Evolutionary conservation across 176 grass and related monocot genomes (phyloP).

Genomic region (Aegilops bicornis): DNA sequence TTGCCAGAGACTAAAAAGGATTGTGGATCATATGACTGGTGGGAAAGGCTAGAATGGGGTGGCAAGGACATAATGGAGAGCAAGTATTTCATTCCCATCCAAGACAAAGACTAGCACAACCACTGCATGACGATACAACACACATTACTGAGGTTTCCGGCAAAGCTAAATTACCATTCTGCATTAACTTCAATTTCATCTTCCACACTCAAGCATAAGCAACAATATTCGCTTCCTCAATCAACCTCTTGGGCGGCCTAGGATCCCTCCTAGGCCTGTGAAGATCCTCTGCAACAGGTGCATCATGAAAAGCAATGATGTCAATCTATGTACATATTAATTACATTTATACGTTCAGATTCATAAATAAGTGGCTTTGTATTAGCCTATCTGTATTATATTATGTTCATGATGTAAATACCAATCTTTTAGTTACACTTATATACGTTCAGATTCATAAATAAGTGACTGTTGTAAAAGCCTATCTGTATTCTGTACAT

Average conservation of each 20-base stretch:
- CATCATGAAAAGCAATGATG: neutral
- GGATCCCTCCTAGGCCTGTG: no score
- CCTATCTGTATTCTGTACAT: neutral
- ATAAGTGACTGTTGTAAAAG: neutral
- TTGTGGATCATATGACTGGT: no score
- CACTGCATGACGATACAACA: no score
- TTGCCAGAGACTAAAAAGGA: no score
- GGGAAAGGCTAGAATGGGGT: no score
- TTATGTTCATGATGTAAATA: neutral
- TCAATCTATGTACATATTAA: neutral
- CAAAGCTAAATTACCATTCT: neutral
- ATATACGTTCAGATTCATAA: slow-evolving; percentile 18
- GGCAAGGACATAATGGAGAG: no score
- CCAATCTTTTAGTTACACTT: neutral
- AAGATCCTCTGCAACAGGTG: neutral
- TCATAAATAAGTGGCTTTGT: neutral
- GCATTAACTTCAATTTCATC: neutral
- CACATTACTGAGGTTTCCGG: no score
- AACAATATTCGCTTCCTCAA: neutral
- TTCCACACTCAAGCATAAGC: neutral
- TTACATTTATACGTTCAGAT: neutral
- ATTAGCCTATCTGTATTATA: neutral
- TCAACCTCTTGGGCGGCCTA: neutral
- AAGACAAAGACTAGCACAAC: no score
- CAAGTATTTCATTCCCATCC: no score